Evolutionary conservation across 345 rosid genomes (phyloP).

Genomic region (Heritiera fomes): DNA sequence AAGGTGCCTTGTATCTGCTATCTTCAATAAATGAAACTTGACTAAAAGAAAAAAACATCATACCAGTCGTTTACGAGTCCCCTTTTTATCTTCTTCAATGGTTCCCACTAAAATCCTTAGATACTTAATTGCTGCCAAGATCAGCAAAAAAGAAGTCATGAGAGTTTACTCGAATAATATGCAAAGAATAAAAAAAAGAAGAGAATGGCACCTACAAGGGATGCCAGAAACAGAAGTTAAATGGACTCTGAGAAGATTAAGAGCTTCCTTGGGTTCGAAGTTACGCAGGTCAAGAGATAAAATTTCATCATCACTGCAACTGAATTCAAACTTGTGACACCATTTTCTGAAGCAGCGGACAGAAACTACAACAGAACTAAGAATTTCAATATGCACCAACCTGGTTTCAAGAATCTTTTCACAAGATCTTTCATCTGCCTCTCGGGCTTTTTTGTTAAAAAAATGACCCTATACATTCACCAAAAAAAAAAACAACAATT

Average conservation of each 20-base stretch:
- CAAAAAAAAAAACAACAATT: constrained; percentile 13
- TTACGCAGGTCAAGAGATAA: constrained; percentile 45
- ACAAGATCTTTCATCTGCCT: constrained; percentile 57
- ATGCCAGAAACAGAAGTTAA: constrained; percentile 56
- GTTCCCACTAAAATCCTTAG: constrained; percentile 52
- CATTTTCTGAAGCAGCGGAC: constrained; percentile 25
- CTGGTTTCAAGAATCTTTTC: constrained; percentile 51
- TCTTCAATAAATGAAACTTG: neutral
- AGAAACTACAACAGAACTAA: constrained; percentile 7
- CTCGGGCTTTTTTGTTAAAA: constrained; percentile 52
- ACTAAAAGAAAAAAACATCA: neutral
- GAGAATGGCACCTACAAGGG: constrained; percentile 40
- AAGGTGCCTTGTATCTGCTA: neutral
- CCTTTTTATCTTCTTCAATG: constrained; percentile 39
- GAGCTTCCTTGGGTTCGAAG: constrained; percentile 50
- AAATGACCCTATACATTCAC: constrained; percentile 52
- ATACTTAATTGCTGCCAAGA: constrained; percentile 49
- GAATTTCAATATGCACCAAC: constrained; percentile 35
- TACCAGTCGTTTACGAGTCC: constrained; percentile 44
- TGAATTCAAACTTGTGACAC: constrained; percentile 22
- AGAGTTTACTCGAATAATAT: neutral
- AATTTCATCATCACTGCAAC: constrained; percentile 45
- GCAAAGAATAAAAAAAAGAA: neutral
- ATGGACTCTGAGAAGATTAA: constrained; percentile 49
- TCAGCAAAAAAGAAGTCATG: constrained; percentile 12